These are phyloP conservation scores for Flagelloscypha sp. DNA, from an alignment of 768 basidiomycete genomes.

Conservation along the genomic window DNA sequence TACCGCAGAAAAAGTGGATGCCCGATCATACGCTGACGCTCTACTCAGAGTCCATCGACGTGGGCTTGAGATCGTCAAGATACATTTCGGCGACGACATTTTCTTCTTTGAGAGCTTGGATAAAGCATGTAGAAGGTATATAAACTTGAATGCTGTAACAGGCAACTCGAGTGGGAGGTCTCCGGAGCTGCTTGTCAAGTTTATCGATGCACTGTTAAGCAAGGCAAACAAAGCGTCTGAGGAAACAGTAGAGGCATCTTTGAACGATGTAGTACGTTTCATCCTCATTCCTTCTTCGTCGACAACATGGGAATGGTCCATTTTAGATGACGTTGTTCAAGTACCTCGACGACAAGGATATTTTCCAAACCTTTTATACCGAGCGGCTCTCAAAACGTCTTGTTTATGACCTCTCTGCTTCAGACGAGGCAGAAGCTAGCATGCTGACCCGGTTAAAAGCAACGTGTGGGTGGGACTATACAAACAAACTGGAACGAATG, in stretches of 20 bases:
- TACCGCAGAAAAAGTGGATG: constrained; percentile 62
- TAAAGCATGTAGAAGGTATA: constrained; percentile 91
- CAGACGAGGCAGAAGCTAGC: constrained; percentile 92
- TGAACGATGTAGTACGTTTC: constrained; percentile 76
- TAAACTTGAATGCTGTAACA: constrained; percentile 88
- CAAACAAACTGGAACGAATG: constrained; percentile 93
- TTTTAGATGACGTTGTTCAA: constrained; percentile 62
- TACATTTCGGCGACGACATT: constrained; percentile 86
- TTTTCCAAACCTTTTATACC: constrained; percentile 97
- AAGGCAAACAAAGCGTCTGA: constrained; percentile 96
- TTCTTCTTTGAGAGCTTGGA: constrained; percentile 92
- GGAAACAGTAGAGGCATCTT: constrained; percentile 82
- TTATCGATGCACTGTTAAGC: constrained; percentile 79
- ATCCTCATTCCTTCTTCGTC: too few relatives aligned
- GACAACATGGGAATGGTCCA: too few relatives aligned
- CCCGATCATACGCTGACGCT: constrained; percentile 91
- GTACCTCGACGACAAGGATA: constrained; percentile 97
- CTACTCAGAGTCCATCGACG: constrained; percentile 86
- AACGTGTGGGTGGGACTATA: constrained; percentile 94
- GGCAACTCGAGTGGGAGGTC: constrained; percentile 81
- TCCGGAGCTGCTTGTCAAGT: constrained; percentile 87
- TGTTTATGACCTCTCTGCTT: constrained; percentile 84
- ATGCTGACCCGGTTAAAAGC: constrained; percentile 99
- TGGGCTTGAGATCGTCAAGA: constrained; percentile 80
- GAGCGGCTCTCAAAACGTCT: constrained; percentile 91